A percentile compares a stretch with the other conserved stretches of the same genome.
These are phyloP conservation scores for Chenopodium berlandieri DNA, from an alignment of 148 eudicot genomes.

Conservation along the genomic window DNA sequence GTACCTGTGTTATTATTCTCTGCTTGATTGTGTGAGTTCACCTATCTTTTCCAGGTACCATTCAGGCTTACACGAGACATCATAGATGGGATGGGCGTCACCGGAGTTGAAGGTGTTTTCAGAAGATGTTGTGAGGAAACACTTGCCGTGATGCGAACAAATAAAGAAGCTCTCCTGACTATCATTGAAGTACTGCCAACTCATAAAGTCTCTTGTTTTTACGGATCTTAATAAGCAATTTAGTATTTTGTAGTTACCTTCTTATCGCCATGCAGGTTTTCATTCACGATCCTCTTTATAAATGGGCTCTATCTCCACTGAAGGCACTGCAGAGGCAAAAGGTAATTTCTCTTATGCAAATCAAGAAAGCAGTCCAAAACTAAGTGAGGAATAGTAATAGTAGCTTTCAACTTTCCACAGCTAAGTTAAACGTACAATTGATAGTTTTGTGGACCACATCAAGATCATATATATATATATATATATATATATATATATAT, in stretches of 20 bases:
- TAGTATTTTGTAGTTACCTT: not conserved
- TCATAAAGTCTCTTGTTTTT: not conserved
- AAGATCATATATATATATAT: not conserved
- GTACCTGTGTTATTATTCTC: not conserved
- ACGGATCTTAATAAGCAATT: not conserved
- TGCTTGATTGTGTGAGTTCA: constrained; percentile 3
- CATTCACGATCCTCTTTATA: constrained; percentile 95
- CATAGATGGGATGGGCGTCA: constrained; percentile 96
- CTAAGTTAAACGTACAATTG: not conserved
- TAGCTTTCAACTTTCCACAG: not conserved
- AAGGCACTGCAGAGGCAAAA: constrained; percentile 96
- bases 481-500: no score
- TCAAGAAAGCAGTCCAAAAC: not conserved
- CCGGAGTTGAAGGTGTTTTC: constrained; percentile 96
- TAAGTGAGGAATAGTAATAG: not conserved
- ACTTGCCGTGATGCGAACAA: constrained; percentile 89
- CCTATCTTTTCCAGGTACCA: constrained; percentile 61
- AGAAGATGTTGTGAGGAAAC: constrained; percentile 98
- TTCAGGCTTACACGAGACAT: constrained; percentile 90
- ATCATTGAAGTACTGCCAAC: constrained; percentile 70
- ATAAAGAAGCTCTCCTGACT: constrained; percentile 93
- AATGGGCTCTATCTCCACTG: constrained; percentile 97
- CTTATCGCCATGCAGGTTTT: constrained; percentile 66
- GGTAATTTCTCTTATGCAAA: constrained; percentile 38
- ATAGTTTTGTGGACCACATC: not conserved